phyloP scores from a whole-genome alignment of 345 rosid genomes.

The Pugionium dolabratum region DNA sequence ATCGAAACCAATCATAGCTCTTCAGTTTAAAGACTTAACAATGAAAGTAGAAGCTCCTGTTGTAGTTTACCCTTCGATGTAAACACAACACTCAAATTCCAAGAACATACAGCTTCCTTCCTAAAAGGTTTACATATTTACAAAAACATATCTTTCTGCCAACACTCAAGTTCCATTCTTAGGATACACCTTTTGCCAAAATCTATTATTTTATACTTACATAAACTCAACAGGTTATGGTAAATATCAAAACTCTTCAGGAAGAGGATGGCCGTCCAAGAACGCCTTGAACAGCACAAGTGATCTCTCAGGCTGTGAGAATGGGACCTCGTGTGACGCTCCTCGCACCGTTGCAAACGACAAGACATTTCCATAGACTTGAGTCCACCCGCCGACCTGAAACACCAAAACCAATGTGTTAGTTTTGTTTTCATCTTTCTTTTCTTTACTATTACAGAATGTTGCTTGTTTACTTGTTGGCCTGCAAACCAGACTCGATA shows the following conservation, averaged over 20 bases:
- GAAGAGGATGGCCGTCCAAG: slow-evolving; percentile 61
- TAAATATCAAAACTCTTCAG: slow-evolving; percentile 62
- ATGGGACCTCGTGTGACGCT: slow-evolving; percentile 96
- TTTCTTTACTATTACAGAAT: background rate
- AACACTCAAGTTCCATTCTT: background rate
- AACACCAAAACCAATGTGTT: slow-evolving; percentile 24
- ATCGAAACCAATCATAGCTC: slow-evolving; percentile 76
- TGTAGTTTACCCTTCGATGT: slow-evolving; percentile 39
- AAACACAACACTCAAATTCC: slow-evolving; percentile 27
- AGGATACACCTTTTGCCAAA: background rate
- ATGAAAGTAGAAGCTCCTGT: slow-evolving; percentile 87
- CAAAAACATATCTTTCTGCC: slow-evolving; percentile 2
- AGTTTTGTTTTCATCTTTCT: slow-evolving; percentile 15
- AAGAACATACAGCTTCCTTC: slow-evolving; percentile 32
- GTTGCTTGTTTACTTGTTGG: slow-evolving; percentile 55
- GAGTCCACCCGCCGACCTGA: slow-evolving; percentile 99
- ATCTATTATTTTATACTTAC: slow-evolving; percentile 23
- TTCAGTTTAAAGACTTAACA: slow-evolving; percentile 65
- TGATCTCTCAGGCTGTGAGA: slow-evolving; percentile 93
- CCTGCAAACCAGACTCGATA: slow-evolving; percentile 92
- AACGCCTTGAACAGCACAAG: slow-evolving; percentile 76
- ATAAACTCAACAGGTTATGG: slow-evolving; percentile 17
- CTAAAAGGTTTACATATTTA: slow-evolving; percentile 31
- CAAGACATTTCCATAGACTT: slow-evolving; percentile 71
- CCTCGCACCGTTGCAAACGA: slow-evolving; percentile 97